Base-by-base conservation (phyloP, 306 rosid species). In the Castanea sativa region DNA sequence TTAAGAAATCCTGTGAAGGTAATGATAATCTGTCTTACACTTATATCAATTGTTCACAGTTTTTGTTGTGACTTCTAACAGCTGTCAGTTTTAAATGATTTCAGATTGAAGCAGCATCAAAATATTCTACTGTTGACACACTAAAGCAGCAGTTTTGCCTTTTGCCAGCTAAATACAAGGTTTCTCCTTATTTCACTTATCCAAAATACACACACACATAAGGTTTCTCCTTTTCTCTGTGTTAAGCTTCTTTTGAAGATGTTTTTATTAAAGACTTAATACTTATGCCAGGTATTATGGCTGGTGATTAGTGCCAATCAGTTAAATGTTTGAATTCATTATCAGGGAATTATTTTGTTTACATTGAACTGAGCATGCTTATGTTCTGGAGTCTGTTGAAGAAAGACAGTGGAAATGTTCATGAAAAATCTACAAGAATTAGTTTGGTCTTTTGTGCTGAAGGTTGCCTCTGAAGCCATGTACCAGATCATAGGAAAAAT, bases 1-100 rank as follows among this genome's bases (percentile, higher is more conserved):
- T 84, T 92, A 78, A 87, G 94, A 80, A 91, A 91, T 73, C 99
- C 99, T 75, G 99, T 92, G 73, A 95, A 95, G 98, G 99, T 95
- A 79, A 67, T 77, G 68, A 55, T 69, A 7, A 49, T 73, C 59
- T 63, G 73, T 23, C 27, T 73, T 25, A 38, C 27, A 33, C 73
- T 16, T 56, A 64, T 58, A 55, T 78, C 75, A 33, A 33, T 38
- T 27, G 3, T 57, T 8, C 11, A 5, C 29, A 23, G 15, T 55
- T 15, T 7, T 67, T 68, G 18, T 9, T 30, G 11, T 55, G 67
- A 53, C 29, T 76, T 65, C 23, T 84, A 29, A 75, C 23, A 25
- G 38, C 19, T 41, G n/a, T n/a, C 51, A 9, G 65, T 80, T 23
- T 55, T 79, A 9, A 43, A 20, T 73, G 59, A 32, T 80, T 83